phyloP scores from a whole-genome alignment of 352 stramenopile genomes.

The Phytophthora europaea region DNA sequence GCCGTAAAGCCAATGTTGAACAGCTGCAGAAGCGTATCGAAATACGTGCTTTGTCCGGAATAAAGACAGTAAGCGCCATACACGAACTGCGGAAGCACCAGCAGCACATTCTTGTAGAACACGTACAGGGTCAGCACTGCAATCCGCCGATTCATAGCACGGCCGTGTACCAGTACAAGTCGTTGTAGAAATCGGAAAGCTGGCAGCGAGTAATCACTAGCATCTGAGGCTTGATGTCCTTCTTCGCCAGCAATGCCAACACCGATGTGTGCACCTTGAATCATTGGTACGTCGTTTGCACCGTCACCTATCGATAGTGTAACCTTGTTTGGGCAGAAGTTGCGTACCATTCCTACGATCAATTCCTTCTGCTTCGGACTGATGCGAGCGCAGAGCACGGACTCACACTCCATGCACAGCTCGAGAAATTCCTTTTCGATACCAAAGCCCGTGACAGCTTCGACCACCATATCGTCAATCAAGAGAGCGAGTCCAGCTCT shows the following conservation, averaged over 20 bases:
- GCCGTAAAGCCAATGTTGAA: slow-evolving; percentile 89
- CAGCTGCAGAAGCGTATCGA: slow-evolving; percentile 78
- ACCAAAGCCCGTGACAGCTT: slow-evolving; percentile 45
- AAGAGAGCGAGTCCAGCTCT: slow-evolving; percentile 46
- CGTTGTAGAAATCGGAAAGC: slow-evolving; percentile 88
- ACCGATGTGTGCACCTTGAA: slow-evolving; percentile 82
- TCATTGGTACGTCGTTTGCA: slow-evolving; percentile 95
- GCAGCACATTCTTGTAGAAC: slow-evolving; percentile 91
- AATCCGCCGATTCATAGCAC: slow-evolving; percentile 79
- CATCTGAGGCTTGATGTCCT: slow-evolving; percentile 89
- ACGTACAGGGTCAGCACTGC: slow-evolving; percentile 81
- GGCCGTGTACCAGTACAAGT: slow-evolving; percentile 89
- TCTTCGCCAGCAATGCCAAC: slow-evolving; percentile 73
- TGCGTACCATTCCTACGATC: slow-evolving; percentile 94
- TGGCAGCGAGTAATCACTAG: slow-evolving; percentile 91
- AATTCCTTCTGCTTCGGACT: slow-evolving; percentile 97
- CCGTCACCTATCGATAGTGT: slow-evolving; percentile 91
- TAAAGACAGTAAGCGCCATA: slow-evolving; percentile 79
- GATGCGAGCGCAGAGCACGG: slow-evolving; percentile 97
- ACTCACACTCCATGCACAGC: slow-evolving; percentile 85
- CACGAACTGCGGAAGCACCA: slow-evolving; percentile 86
- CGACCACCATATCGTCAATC: slow-evolving; percentile 59
- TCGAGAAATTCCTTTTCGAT: slow-evolving; percentile 60
- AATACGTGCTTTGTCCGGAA: slow-evolving; percentile 84
- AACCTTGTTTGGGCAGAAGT: slow-evolving; percentile 53